These are phyloP conservation scores for sunflower (Helianthus annuus) DNA, from an alignment of 129 eudicot genomes.

Conservation along the genomic window DNA sequence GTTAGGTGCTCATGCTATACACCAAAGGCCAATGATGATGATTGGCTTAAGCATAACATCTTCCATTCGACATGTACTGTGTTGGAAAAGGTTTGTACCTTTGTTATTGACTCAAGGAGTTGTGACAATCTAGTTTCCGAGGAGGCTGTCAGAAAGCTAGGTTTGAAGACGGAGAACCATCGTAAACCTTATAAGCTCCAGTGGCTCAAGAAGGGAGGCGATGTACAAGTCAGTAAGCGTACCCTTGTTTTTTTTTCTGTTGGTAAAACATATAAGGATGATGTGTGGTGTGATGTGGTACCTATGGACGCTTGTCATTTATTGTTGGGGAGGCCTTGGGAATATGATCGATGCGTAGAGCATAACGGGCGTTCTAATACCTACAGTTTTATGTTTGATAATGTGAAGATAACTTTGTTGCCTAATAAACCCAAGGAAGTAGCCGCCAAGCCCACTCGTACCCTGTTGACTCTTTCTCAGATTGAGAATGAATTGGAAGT, in stretches of 20 bases:
- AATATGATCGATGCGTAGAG: no score
- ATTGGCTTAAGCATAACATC: conserved; percentile 6
- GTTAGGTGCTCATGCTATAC: conserved; percentile 7
- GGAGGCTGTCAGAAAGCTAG: neutral
- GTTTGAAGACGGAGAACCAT: neutral
- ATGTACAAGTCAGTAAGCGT: neutral
- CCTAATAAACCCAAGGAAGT: no score
- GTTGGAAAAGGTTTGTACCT: conserved; percentile 7
- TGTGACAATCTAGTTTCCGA: conserved; percentile 5
- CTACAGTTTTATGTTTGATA: no score
- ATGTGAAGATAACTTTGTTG: no score
- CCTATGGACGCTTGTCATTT: no score
- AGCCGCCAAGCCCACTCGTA: no score
- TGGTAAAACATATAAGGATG: neutral
- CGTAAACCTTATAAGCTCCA: conserved; percentile 7
- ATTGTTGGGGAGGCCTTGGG: no score
- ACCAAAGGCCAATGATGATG: neutral
- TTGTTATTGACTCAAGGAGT: neutral
- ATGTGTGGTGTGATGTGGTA: neutral
- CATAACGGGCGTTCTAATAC: no score
- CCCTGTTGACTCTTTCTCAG: no score
- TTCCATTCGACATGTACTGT: neutral
- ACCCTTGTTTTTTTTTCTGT: neutral
- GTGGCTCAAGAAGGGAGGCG: conserved; percentile 10
- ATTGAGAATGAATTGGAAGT: no score